These are phyloP conservation scores for Croton setiger DNA, from an alignment of 441 rosid genomes.

Conservation along the genomic window DNA sequence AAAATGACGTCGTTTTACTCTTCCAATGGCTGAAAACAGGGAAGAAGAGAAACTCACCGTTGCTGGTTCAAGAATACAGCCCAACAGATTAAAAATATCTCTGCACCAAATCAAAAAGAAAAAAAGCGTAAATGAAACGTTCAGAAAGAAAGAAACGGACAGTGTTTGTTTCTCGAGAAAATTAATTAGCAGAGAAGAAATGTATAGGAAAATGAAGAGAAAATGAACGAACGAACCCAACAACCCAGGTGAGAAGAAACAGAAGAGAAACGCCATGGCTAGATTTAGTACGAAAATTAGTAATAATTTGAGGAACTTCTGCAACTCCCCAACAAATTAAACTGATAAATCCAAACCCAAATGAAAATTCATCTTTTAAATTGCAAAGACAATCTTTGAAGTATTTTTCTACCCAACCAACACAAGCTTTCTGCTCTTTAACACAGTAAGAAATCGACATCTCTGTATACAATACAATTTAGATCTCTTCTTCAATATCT, in stretches of 20 bases:
- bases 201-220: neutral
- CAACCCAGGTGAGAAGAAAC: slow-evolving; percentile 92
- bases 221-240: slow-evolving; percentile 47
- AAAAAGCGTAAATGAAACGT: too few species aligned
- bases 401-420: slow-evolving; percentile 62
- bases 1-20: neutral
- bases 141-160: too few species aligned
- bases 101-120: slow-evolving; percentile 39
- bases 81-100: slow-evolving; percentile 72
- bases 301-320: slow-evolving; percentile 89
- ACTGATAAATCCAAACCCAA: slow-evolving; percentile 62
- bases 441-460: slow-evolving; percentile 48
- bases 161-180: too few species aligned
- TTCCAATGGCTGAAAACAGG: neutral
- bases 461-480: too few species aligned
- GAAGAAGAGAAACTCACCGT: slow-evolving; percentile 79
- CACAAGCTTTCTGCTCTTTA: slow-evolving; percentile 58
- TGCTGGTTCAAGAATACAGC: slow-evolving; percentile 87
- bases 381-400: slow-evolving; percentile 86
- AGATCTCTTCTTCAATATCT: slow-evolving; percentile 15
- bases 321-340: slow-evolving; percentile 88
- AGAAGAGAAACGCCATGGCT: slow-evolving; percentile 90
- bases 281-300: slow-evolving; percentile 85
- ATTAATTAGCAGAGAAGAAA: too few species aligned
- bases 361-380: slow-evolving; percentile 60